Conservation (phyloP, 768 basidiomycete genomes). For the Candolleomyces efflorescens region DNA sequence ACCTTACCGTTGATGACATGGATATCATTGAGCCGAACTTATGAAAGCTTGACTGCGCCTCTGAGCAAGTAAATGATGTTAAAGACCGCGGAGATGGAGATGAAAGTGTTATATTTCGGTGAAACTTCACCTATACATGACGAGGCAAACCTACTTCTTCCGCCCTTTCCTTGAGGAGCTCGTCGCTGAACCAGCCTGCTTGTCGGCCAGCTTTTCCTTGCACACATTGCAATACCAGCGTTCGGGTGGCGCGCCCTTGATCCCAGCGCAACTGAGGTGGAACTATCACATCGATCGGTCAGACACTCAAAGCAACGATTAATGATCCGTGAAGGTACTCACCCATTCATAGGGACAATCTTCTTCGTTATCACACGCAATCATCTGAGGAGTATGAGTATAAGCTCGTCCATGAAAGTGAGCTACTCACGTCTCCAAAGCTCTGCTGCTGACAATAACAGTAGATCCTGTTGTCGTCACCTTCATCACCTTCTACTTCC, state of each 20-base stretch:
- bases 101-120: no score
- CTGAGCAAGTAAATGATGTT: no score
- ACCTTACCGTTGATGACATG: no score
- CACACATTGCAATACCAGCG: conserved; percentile 57
- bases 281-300: conserved; percentile 34
- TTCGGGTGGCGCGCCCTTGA: conserved; percentile 43
- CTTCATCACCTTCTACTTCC: conserved; percentile 29
- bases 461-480: conserved; percentile 44
- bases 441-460: conserved; percentile 51
- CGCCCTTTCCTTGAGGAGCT: conserved; percentile 32
- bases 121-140: neutral
- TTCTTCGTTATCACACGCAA: conserved; percentile 65
- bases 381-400: conserved; percentile 42
- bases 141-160: conserved; percentile 32
- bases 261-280: conserved; percentile 54
- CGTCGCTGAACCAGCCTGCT: conserved; percentile 1
- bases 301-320: neutral
- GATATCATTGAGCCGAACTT: no score
- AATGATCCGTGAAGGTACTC: conserved; percentile 1
- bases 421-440: conserved; percentile 41
- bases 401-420: neutral
- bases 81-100: no score
- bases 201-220: conserved; percentile 28
- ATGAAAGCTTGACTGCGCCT: no score
- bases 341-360: conserved; percentile 70